These are phyloP conservation scores for Dryas drummondii DNA, from an alignment of 306 rosid genomes.

Conservation along the genomic window DNA sequence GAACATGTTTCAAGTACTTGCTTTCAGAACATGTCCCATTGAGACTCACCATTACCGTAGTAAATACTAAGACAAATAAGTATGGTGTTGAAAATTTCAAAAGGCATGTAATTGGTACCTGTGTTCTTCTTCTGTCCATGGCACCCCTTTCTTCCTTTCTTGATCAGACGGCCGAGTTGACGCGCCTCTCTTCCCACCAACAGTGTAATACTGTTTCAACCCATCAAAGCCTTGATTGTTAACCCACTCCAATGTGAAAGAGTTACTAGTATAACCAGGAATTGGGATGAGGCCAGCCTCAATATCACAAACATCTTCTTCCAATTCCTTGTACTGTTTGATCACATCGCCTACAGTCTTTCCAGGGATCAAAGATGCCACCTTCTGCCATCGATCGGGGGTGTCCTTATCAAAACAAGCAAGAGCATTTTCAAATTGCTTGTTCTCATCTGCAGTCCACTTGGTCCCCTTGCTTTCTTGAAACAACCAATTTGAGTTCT, in stretches of 20 bases:
- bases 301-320: conserved; percentile 80
- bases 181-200: conserved; percentile 57
- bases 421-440: conserved; percentile 76
- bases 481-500: conserved; percentile 74
- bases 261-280: conserved; percentile 51
- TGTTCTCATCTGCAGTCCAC: conserved; percentile 87
- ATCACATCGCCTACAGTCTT: conserved; percentile 87
- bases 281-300: conserved; percentile 83
- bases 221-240: conserved; percentile 56
- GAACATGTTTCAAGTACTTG: conserved; percentile 7
- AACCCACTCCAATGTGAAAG: conserved; percentile 73
- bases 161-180: conserved; percentile 65
- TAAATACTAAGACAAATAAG: background rate
- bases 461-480: conserved; percentile 64
- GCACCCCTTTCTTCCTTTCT: conserved; percentile 88
- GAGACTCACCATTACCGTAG: background rate
- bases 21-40: background rate
- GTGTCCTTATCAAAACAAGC: conserved; percentile 69
- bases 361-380: conserved; percentile 81
- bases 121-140: conserved; percentile 94
- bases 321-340: conserved; percentile 76
- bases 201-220: conserved; percentile 58
- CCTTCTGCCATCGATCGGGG: conserved; percentile 74
- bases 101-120: conserved; percentile 46
- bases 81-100: background rate